Evolutionary conservation across 306 rosid genomes (phyloP).

Genomic region (Cicer cuneatum): DNA sequence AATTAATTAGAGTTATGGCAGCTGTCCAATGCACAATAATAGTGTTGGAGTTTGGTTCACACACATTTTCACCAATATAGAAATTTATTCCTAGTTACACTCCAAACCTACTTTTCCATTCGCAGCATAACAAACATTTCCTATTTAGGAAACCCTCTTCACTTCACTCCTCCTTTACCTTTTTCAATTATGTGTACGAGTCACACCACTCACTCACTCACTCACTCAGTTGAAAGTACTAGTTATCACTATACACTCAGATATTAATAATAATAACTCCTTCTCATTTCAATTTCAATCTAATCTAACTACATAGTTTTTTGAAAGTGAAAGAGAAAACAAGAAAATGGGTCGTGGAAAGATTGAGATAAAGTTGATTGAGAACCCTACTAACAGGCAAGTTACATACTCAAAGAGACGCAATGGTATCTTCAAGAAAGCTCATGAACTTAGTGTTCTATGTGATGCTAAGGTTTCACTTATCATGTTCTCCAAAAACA

Average conservation of each 20-base stretch:
- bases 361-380: constrained; percentile 79
- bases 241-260: constrained; percentile 2
- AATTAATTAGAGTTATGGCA: constrained; percentile 26
- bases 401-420: constrained; percentile 86
- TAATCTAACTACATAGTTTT: background rate
- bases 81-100: constrained; percentile 58
- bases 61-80: constrained; percentile 43
- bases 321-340: constrained; percentile 7
- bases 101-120: constrained; percentile 62
- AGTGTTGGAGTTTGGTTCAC: constrained; percentile 17
- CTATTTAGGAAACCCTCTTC: constrained; percentile 57
- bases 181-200: constrained; percentile 16
- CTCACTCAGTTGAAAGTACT: background rate
- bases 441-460: constrained; percentile 84
- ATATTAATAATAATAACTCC: background rate
- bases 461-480: constrained; percentile 89
- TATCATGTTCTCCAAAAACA: constrained; percentile 73
- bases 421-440: constrained; percentile 90
- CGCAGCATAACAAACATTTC: constrained; percentile 49
- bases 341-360: constrained; percentile 77
- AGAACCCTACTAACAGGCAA: constrained; percentile 85
- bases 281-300: constrained; percentile 13
- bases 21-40: constrained; percentile 33
- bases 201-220: background rate
- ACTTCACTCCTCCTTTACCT: constrained; percentile 34